phyloP scores from a whole-genome alignment of 2,329 filamentous ascomycete species.

The Alternaria consortialis region DNA sequence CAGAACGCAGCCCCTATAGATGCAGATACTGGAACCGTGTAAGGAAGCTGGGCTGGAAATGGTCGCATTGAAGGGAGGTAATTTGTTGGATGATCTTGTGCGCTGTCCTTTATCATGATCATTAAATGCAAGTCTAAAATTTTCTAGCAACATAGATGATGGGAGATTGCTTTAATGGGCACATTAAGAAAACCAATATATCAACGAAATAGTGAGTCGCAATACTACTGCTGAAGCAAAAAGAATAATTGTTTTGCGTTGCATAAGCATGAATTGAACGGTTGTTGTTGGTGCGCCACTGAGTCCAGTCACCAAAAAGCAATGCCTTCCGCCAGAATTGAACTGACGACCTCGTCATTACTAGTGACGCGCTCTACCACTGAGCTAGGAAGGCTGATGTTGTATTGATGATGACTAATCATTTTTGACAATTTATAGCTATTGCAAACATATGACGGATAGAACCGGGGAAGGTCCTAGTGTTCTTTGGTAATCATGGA shows the following conservation, averaged over 20 bases:
- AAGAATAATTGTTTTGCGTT: background rate
- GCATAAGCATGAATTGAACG: background rate
- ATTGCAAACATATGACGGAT: too few relatives aligned
- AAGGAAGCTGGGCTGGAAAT: background rate
- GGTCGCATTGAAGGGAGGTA: background rate
- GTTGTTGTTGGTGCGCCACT: background rate
- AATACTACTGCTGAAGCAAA: background rate
- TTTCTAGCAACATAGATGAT: background rate
- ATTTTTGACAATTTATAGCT: too few relatives aligned
- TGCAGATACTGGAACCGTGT: background rate
- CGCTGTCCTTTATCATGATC: background rate
- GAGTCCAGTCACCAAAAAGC: background rate
- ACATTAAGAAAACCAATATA: background rate
- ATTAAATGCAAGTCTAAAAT: background rate
- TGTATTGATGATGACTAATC: slow-evolving; percentile 16
- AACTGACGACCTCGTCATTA: slow-evolving; percentile 51
- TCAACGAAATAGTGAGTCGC: background rate
- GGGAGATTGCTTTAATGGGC: background rate
- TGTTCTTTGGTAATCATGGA: background rate
- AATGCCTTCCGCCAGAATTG: slow-evolving; percentile 20
- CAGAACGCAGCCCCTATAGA: background rate
- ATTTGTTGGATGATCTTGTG: background rate
- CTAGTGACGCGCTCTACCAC: slow-evolving; percentile 53
- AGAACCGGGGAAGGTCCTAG: too few relatives aligned
- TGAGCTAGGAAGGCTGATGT: slow-evolving; percentile 43